Conservation (phyloP, 768 basidiomycete genomes). For the Tulasnella sp. region DNA sequence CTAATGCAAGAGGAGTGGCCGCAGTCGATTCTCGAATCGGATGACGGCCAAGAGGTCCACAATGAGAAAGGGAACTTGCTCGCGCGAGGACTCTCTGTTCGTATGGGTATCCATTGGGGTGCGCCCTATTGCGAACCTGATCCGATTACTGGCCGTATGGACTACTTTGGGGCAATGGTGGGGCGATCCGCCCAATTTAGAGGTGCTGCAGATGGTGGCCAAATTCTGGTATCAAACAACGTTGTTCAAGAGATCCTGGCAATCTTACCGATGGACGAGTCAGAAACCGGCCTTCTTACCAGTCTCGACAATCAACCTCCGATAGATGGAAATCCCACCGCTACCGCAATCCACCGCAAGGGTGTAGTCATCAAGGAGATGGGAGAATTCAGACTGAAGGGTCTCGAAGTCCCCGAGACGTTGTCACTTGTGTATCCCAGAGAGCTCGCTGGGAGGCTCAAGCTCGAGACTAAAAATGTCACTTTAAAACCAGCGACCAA, state of each 20-base stretch:
- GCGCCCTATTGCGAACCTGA: constrained; percentile 85
- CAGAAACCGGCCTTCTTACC: constrained; percentile 33
- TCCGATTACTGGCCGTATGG: constrained; percentile 90
- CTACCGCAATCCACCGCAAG: constrained; percentile 71
- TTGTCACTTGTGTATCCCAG: constrained; percentile 81
- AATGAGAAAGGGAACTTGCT: constrained; percentile 65
- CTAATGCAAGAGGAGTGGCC: constrained; percentile 86
- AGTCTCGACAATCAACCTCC: constrained; percentile 28
- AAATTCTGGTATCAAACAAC: constrained; percentile 88
- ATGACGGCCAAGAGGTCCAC: constrained; percentile 77
- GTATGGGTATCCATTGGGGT: constrained; percentile 98
- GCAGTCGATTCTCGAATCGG: constrained; percentile 83
- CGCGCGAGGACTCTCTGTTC: constrained; percentile 83
- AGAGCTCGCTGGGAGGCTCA: constrained; percentile 63
- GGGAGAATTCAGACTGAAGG: constrained; percentile 91
- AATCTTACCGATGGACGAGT: constrained; percentile 32
- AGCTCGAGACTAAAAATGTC: constrained; percentile 39
- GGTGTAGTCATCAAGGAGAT: constrained; percentile 67
- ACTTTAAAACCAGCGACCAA: constrained; percentile 40
- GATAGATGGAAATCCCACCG: constrained; percentile 32
- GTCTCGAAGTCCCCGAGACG: constrained; percentile 84
- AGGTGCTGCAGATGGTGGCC: constrained; percentile 80
- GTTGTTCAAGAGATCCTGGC: constrained; percentile 76
- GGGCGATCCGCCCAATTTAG: constrained; percentile 87
- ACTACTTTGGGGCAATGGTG: constrained; percentile 95